These are phyloP conservation scores for Allium fistulosum DNA, from an alignment of 106 monocot species.

Conservation along the genomic window DNA sequence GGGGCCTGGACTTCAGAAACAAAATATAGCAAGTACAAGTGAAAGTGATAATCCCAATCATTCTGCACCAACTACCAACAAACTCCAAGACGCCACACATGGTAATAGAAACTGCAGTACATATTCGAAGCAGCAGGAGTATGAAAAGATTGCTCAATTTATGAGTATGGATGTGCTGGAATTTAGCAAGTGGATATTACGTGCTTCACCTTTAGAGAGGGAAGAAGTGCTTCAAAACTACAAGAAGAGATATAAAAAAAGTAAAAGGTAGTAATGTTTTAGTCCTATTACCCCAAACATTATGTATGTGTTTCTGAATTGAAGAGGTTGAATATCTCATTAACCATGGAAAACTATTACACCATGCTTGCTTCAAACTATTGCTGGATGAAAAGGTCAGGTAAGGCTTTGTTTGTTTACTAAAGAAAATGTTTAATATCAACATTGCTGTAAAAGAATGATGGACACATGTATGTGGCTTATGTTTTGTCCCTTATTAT, in stretches of 20 bases:
- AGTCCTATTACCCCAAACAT: no score
- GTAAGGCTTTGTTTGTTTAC: no score
- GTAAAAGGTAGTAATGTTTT: neutral
- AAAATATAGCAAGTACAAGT: neutral
- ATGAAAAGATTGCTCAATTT: constrained; percentile 30
- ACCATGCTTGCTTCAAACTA: no score
- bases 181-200: constrained; percentile 84
- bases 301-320: no score
- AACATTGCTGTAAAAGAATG: no score
- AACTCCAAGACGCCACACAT: neutral
- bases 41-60: neutral
- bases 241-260: constrained; percentile 31
- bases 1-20: constrained; percentile 11
- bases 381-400: no score
- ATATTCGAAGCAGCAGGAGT: constrained; percentile 43
- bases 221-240: constrained; percentile 50
- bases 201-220: constrained; percentile 40
- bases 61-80: neutral
- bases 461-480: no score
- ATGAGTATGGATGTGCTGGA: constrained; percentile 64
- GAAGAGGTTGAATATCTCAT: no score
- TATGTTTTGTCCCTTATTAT: no score
- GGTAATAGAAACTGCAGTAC: neutral
- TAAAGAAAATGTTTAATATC: no score
- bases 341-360: no score